A percentile compares a stretch with the other conserved stretches of the same genome.
Conservation (phyloP, 1,284 basidiomycete species). For the Cutaneotrichosporon arboriforme region DNA sequence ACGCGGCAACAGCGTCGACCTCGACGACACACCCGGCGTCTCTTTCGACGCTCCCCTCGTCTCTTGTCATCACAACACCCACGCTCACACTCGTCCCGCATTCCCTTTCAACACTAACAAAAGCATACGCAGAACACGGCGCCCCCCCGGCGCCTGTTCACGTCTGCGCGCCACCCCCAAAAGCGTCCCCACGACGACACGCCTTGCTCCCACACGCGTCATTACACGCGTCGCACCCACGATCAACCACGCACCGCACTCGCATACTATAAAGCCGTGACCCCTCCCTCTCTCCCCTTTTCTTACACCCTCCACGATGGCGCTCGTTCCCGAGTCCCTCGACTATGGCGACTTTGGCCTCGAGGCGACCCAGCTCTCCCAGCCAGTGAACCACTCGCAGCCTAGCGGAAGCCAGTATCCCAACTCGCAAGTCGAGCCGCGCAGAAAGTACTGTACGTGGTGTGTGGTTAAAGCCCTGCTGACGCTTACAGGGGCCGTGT, state of each 20-base stretch:
- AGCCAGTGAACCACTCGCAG: conserved; percentile 31
- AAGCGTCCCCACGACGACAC: no score
- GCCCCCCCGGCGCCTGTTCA: no score
- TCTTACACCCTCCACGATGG: conserved; percentile 12
- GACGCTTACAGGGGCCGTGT: conserved; percentile 43
- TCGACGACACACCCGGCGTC: no score
- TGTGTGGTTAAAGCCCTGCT: neutral
- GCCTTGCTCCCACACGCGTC: no score
- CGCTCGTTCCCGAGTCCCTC: conserved; percentile 25
- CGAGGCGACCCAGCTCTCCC: conserved; percentile 43
- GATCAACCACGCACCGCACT: neutral
- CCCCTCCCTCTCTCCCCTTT: neutral
- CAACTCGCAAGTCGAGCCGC: conserved; percentile 39
- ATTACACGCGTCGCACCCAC: neutral
- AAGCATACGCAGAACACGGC: no score
- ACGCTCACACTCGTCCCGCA: no score
- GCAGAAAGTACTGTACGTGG: conserved; percentile 45
- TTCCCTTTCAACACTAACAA: no score
- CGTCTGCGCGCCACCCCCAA: no score
- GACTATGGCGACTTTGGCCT: conserved; percentile 28
- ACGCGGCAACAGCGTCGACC: no score
- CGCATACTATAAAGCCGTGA: no score
- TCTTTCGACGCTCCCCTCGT: no score
- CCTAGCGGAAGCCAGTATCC: conserved; percentile 8
- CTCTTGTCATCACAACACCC: no score